These are phyloP conservation scores for Geotrichum phurueaensis DNA, from an alignment of 1,139 yeast genomes.

Conservation along the genomic window DNA sequence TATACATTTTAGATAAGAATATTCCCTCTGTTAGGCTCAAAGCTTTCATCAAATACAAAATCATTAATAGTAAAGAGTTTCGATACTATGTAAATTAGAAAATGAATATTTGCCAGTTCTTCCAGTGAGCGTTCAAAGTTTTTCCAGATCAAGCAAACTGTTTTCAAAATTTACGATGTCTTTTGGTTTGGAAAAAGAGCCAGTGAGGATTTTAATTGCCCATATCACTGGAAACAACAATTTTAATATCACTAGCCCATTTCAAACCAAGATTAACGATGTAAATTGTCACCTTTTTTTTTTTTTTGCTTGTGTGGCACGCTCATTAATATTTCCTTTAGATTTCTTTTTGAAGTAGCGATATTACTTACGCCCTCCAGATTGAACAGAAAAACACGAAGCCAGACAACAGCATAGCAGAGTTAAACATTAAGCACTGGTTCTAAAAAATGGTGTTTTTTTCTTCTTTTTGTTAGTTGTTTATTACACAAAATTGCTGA, in stretches of 20 bases:
- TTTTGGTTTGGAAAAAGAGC: conserved; percentile 48
- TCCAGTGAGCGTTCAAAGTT: conserved; percentile 74
- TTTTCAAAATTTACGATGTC: conserved; percentile 67
- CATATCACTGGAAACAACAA: conserved; percentile 39
- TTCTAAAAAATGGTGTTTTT: conserved; percentile 20
- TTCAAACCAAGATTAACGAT: conserved; percentile 23
- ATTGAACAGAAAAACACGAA: conserved; percentile 32
- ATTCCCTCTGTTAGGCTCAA: conserved; percentile 1
- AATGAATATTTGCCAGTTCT: conserved; percentile 39
- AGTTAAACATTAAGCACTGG: too few species aligned
- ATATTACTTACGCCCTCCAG: conserved; percentile 55
- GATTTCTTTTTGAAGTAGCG: conserved; percentile 63
- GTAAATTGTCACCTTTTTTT: not conserved
- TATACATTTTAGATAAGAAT: conserved; percentile 12
- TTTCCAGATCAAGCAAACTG: conserved; percentile 50
- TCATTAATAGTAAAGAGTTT: conserved; percentile 20
- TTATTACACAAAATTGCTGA: too few species aligned
- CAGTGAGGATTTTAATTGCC: conserved; percentile 50
- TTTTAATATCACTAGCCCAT: conserved; percentile 40
- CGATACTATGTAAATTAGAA: conserved; percentile 21
- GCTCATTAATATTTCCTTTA: conserved; percentile 24
- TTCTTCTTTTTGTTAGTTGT: not conserved
- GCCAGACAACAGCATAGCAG: conserved; percentile 18
- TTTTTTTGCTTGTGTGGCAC: not conserved
- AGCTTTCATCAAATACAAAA: conserved; percentile 20